Evolutionary conservation across 2,329 filamentous ascomycete species (phyloP).

Genomic region (Eutypa lata): DNA sequence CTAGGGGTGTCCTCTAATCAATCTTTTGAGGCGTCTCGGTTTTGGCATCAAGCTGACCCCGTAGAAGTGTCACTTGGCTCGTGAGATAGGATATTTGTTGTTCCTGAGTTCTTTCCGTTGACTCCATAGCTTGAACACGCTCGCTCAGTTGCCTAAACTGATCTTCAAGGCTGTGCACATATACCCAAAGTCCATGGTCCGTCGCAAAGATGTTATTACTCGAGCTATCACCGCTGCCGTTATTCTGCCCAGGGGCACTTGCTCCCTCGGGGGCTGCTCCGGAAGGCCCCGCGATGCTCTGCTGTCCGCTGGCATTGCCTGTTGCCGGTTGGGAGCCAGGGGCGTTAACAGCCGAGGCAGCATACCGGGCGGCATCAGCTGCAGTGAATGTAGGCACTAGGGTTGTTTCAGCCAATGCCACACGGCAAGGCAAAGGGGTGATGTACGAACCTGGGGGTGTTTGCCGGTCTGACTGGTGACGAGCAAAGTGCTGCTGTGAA

Average conservation of each 20-base stretch:
- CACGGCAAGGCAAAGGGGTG: conserved; percentile 11
- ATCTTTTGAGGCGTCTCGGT: conserved; percentile 18
- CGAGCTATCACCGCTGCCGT: conserved; percentile 56
- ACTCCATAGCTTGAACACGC: conserved; percentile 40
- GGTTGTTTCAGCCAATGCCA: conserved; percentile 22
- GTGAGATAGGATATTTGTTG: conserved; percentile 33
- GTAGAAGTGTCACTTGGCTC: conserved; percentile 31
- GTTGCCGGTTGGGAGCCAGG: conserved; percentile 20
- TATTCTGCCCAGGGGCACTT: conserved; percentile 50
- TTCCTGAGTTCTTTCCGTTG: conserved; percentile 34
- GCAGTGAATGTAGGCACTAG: conserved; percentile 27
- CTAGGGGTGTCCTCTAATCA: conserved; percentile 5
- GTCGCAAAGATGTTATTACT: conserved; percentile 63
- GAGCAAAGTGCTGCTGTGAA: conserved; percentile 61
- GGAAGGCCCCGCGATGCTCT: conserved; percentile 11
- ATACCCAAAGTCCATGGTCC: conserved; percentile 66
- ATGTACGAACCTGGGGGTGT: conserved; percentile 50
- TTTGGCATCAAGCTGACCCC: conserved; percentile 28
- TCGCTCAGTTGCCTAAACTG: conserved; percentile 46
- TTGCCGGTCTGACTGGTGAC: conserved; percentile 53
- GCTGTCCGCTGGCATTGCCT: conserved; percentile 18
- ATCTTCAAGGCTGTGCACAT: conserved; percentile 68
- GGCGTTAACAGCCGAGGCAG: conserved; percentile 19
- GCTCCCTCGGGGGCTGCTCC: conserved; percentile 35
- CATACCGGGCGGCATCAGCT: conserved; percentile 28